Percentiles rank a stretch among this genome's conserved stretches.
Conservation (phyloP, 1,284 basidiomycete genomes). For the Pisolithus thermaeus region DNA sequence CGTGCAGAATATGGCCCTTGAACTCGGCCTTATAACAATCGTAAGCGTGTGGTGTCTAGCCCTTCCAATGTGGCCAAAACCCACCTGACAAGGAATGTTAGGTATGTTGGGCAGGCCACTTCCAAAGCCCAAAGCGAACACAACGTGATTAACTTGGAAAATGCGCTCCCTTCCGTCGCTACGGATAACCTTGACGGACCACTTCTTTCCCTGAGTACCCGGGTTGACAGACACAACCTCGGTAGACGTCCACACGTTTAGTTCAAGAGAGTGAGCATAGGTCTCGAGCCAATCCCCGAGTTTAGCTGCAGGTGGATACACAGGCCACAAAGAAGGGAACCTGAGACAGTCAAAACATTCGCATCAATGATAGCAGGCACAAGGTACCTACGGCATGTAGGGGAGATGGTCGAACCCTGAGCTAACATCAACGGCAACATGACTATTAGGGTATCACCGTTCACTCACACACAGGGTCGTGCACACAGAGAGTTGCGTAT, state of each 20-base stretch:
- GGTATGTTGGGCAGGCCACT: conserved; percentile 31
- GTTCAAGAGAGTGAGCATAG: conserved; percentile 59
- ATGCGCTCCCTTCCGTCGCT: conserved; percentile 21
- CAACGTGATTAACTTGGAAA: conserved; percentile 33
- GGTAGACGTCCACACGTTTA: conserved; percentile 61
- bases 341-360: conserved; percentile 22
- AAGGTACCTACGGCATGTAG: conserved; percentile 41
- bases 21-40: conserved; percentile 36
- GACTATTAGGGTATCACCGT: conserved; percentile 3
- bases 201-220: conserved; percentile 39
- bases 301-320: conserved; percentile 51
- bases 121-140: conserved; percentile 36
- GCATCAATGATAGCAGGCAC: background rate
- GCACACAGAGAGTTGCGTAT: conserved; percentile 45
- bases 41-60: background rate
- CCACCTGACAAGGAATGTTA: conserved; percentile 16
- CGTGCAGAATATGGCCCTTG: conserved; percentile 49
- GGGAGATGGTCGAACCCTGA: conserved; percentile 55
- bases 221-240: conserved; percentile 34
- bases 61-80: background rate
- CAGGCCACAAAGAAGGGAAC: conserved; percentile 58
- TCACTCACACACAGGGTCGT: conserved; percentile 55
- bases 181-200: conserved; percentile 45
- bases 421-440: background rate
- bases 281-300: conserved; percentile 65